phyloP scores from a whole-genome alignment of 1,139 yeast species.

The Suhomyces guaymorum region DNA sequence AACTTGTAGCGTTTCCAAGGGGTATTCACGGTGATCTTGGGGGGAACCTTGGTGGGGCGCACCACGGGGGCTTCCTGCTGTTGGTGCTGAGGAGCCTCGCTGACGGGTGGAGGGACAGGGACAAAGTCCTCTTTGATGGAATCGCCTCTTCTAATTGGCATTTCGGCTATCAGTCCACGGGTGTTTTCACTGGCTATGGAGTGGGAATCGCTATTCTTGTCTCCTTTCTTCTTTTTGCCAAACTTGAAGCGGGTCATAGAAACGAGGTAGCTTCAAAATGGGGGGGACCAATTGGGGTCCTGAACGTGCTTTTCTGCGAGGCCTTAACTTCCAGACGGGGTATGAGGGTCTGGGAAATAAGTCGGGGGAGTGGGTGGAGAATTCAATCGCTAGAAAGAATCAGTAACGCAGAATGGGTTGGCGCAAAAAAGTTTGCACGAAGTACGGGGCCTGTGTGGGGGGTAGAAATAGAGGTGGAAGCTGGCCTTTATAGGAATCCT shows the following conservation, averaged over 20 bases:
- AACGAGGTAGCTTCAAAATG: constrained; percentile 1
- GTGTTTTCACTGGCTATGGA: constrained; percentile 16
- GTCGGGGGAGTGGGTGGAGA: too few species aligned
- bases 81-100: not conserved
- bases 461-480: not conserved
- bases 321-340: too few species aligned
- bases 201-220: constrained; percentile 10
- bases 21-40: constrained; percentile 22
- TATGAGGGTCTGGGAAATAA: too few species aligned
- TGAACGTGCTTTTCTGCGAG: not conserved
- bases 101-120: not conserved
- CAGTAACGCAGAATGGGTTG: too few species aligned
- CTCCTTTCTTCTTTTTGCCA: constrained; percentile 27
- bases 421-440: not conserved
- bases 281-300: constrained; percentile 1
- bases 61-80: not conserved
- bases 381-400: too few species aligned
- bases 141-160: constrained; percentile 12
- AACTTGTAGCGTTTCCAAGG: constrained; percentile 83
- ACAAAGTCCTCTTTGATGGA: constrained; percentile 3
- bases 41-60: constrained; percentile 3
- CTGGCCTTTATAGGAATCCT: constrained; percentile 2
- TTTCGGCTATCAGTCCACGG: constrained; percentile 8
- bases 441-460: not conserved
- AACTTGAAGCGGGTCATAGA: constrained; percentile 33